Percentiles rank a stretch among this genome's conserved stretches.
These are phyloP conservation scores for Achaetomium macrosporum DNA, from an alignment of 2,329 filamentous ascomycete species.

Conservation along the genomic window DNA sequence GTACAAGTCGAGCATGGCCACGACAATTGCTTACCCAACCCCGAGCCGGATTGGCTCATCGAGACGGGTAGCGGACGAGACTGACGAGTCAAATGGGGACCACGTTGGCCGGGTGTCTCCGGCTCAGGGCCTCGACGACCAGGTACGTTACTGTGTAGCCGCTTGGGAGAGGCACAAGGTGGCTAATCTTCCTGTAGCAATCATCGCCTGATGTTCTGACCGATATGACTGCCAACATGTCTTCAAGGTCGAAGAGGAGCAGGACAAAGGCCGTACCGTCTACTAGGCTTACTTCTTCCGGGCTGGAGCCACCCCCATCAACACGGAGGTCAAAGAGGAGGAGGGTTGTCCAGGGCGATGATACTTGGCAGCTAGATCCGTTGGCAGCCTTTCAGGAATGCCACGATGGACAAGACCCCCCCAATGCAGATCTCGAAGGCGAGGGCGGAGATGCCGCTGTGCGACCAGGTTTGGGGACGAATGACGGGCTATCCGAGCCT, in stretches of 20 bases:
- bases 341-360: conserved; percentile 9
- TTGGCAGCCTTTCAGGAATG: not conserved
- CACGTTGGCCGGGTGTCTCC: not conserved
- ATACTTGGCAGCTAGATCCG: not conserved
- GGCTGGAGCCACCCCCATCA: conserved; percentile 4
- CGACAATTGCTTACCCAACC: conserved; percentile 33
- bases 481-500: not conserved
- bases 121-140: not conserved
- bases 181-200: conserved; percentile 8
- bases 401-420: not conserved
- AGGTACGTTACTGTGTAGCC: not conserved
- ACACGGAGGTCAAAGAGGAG: conserved; percentile 13
- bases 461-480: not conserved
- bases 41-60: conserved; percentile 29
- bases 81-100: not conserved
- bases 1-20: conserved; percentile 28
- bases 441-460: not conserved
- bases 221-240: conserved; percentile 7
- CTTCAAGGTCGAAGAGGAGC: conserved; percentile 10
- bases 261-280: conserved; percentile 6
- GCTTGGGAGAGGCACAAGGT: not conserved
- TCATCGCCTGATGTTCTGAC: conserved; percentile 28
- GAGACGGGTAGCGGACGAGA: conserved; percentile 3
- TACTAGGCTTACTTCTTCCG: not conserved
- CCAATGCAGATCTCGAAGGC: not conserved